Base-by-base conservation (phyloP, 2,329 filamentous ascomycete genomes). In the Niveomyces coronatus region DNA sequence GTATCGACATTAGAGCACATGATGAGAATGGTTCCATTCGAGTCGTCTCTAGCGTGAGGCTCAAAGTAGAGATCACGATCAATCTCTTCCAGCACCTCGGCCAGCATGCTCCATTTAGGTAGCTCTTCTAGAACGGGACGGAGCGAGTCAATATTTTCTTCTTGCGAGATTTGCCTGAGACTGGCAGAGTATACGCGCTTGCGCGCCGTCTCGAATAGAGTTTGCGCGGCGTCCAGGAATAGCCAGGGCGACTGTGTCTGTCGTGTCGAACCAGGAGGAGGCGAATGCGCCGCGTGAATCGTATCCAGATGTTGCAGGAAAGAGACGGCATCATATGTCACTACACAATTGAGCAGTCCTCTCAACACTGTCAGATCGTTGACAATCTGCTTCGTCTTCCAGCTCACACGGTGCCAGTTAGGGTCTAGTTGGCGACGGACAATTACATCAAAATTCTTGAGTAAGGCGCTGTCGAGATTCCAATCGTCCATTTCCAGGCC, bases 401-500 rank as follows among this genome's bases (percentile, higher is more conserved):
- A 94, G 57, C 84, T 95, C 36, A 94, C 85, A 38, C 91, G 78
- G 63, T 98, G 91, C 91, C 91, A 98, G 42, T 96, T 88, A 4
- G 89, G 88, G 53, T 96, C 88, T 14, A 98, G 67, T 58, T 98
- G 91, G 41, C 88, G 75, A 44, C 89, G 75, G 35, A 98, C 79
- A 39, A 88, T 82, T 43, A 84, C 68, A 56, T 96, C 91, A 56
- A 98, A 98, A 51, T 87, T 94, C 53, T 82, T 85, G 47, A 95
- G 82, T 44, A 96, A 63, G 24, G 89, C 89, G 53, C 85, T 95
- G 57, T 96, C 89, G 14, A 94, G 68, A 35, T 86, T 95, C 89
- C 89, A 96, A 53, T 95, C 88, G 43, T 93, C 88, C 78, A 96
- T 88, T 49, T 96, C 89, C 6, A 98, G 67, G 3, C 87, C 88